Evolutionary conservation across 257 asterid genomes (phyloP).

Genomic region (Solanum pennellii): DNA sequence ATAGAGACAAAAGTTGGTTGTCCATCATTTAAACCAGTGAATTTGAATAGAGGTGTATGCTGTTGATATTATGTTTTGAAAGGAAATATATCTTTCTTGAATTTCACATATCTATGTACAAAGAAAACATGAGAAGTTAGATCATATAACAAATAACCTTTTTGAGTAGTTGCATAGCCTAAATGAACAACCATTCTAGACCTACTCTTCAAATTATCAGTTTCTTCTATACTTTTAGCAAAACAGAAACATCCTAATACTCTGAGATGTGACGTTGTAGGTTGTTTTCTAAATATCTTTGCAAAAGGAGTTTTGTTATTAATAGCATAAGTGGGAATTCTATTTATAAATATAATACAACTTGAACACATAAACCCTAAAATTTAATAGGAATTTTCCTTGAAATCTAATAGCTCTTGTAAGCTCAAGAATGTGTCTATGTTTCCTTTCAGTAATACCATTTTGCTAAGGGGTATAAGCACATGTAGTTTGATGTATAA

Average conservation of each 20-base stretch:
- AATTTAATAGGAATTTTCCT: not conserved
- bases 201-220: not conserved
- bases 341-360: too few species aligned
- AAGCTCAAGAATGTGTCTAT: not conserved
- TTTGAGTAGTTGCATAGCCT: not conserved
- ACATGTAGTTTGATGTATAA: not conserved
- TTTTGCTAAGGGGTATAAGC: not conserved
- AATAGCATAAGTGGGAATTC: too few species aligned
- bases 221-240: too few species aligned
- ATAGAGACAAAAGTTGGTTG: too few species aligned
- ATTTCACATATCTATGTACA: not conserved
- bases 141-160: not conserved
- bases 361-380: not conserved
- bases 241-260: not conserved
- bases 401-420: not conserved
- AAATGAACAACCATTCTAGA: not conserved
- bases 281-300: too few species aligned
- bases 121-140: not conserved
- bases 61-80: not conserved
- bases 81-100: not conserved
- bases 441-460: not conserved
- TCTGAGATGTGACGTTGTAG: not conserved
- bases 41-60: too few species aligned
- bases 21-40: too few species aligned
- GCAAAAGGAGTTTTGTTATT: too few species aligned